Evolutionary conservation across 78 protist species (phyloP), one percentile per base, ranked within the genome.

Genomic region (Diacronema lutheri): DNA sequence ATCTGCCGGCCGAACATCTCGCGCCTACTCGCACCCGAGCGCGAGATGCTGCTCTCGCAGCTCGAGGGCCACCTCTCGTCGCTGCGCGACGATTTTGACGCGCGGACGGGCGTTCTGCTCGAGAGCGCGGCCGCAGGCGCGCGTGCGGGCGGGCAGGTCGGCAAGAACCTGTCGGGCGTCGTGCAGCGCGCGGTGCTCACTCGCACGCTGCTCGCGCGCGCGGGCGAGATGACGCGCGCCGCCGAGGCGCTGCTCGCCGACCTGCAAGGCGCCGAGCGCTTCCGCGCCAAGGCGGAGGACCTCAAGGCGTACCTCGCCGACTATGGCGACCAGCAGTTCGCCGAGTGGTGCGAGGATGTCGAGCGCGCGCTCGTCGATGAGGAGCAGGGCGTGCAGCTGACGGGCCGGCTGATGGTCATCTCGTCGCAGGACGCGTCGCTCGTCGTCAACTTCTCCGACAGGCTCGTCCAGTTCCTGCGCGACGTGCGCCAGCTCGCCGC

Each of bases 401-500:
- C n/a, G n/a, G 62, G 62, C 40, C 14, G 14, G 64, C 40, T 77
- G 83, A 77, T 55, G 83, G 71, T 31, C 65, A 46, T 77, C 14
- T 12, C 46, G 46, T 2, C 1, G 61, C 25, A 38, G 29, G 46
- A 41, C 78, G 31, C 21, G 31, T 44, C 46, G 29, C 56, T 41
- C 25, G 31, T 19, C 31, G 96, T 94, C 61, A 78, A 88, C 55
- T 94, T 69, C 91, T n/a, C 72, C 31, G 92, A 89, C 60, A 69
- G 92, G n/a, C 92, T 92, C 31, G 90, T 94, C 13, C 25, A 25
- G 35, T 89, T 94, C 60, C 46, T 92, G 25, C 83, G 94, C 12
- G 96, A 94, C 83, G 92, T 88, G 25, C 88, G 96, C 37, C 93
- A 88, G 87, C 77, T 94, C 40, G 0, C 81, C 9, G 92, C 92